Evolutionary conservation across 140 eudicot genomes (phyloP).

Genomic region (Cichorium intybus): DNA sequence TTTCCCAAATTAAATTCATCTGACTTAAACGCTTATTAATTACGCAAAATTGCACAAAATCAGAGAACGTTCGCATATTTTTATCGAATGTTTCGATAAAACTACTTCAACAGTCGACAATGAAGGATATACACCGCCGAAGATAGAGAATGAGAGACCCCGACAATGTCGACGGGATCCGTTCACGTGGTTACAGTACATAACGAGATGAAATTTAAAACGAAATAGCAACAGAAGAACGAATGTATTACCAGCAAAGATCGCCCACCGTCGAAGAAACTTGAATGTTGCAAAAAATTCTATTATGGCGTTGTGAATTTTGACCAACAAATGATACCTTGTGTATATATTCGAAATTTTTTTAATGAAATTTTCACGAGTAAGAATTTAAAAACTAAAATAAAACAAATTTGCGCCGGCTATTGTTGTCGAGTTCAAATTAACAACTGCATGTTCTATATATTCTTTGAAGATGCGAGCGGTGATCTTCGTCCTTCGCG

Average conservation of each 20-base stretch:
- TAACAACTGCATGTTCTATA: neutral
- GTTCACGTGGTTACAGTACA: neutral
- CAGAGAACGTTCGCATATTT: neutral
- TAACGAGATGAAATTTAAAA: neutral
- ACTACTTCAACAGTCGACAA: neutral
- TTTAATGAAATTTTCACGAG: neutral
- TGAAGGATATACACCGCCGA: neutral
- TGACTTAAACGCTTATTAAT: neutral
- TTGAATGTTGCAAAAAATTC: conserved; percentile 15
- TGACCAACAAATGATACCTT: neutral
- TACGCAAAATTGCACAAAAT: neutral
- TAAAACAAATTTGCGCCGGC: conserved; percentile 9
- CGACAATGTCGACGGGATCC: conserved; percentile 3
- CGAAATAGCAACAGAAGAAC: conserved; percentile 1
- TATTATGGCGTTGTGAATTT: neutral
- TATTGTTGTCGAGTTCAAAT: conserved; percentile 10
- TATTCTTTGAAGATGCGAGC: conserved; percentile 15
- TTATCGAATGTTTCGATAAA: neutral
- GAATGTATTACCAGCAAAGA: conserved; percentile 16
- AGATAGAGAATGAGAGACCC: neutral
- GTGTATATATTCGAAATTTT: neutral
- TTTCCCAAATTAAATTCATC: neutral
- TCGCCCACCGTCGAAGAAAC: conserved; percentile 1
- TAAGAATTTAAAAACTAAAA: neutral
- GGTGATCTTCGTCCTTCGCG: conserved; percentile 7